Percentiles rank a stretch among this genome's conserved stretches.
phyloP scores from a whole-genome alignment of 1,284 basidiomycete species.

The Chiua sp. region DNA sequence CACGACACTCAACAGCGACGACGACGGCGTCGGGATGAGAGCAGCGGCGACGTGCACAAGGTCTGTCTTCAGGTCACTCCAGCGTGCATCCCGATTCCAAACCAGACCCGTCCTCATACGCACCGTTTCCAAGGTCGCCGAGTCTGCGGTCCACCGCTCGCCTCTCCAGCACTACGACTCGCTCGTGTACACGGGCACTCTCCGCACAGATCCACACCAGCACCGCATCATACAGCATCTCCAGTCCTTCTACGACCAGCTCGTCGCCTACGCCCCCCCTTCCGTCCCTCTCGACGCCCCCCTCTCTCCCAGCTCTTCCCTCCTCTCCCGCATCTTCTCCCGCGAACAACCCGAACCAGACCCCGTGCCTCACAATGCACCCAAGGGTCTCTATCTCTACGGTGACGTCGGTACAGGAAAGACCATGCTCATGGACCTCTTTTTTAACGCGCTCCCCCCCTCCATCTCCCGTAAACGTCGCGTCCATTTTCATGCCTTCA shows the following conservation, averaged over 20 bases:
- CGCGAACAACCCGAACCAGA: conserved; percentile 47
- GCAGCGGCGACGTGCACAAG: conserved; percentile 3
- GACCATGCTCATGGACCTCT: conserved; percentile 99
- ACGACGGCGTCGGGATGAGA: conserved; percentile 1
- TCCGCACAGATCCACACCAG: conserved; percentile 87
- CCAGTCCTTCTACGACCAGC: conserved; percentile 79
- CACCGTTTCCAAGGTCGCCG: conserved; percentile 12
- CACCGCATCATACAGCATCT: conserved; percentile 83
- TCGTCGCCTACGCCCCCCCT: conserved; percentile 77
- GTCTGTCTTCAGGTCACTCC: neutral
- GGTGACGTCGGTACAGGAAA: conserved; percentile 98
- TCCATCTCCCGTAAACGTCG: conserved; percentile 81
- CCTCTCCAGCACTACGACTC: conserved; percentile 78
- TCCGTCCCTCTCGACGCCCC: conserved; percentile 41
- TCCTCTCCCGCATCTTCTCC: conserved; percentile 67
- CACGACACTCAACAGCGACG: neutral
- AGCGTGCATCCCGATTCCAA: conserved; percentile 2
- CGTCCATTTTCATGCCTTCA: conserved; percentile 98
- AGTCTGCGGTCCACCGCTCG: conserved; percentile 20
- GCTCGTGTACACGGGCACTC: conserved; percentile 72
- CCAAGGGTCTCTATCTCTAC: conserved; percentile 95
- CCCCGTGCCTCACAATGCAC: conserved; percentile 57
- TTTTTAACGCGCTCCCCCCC: conserved; percentile 88
- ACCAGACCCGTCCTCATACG: neutral
- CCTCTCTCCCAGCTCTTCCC: conserved; percentile 12